Evolutionary conservation across 2,329 filamentous ascomycete species (phyloP), one percentile per base, ranked within the genome.

Genomic region (Epichloe sibirici): DNA sequence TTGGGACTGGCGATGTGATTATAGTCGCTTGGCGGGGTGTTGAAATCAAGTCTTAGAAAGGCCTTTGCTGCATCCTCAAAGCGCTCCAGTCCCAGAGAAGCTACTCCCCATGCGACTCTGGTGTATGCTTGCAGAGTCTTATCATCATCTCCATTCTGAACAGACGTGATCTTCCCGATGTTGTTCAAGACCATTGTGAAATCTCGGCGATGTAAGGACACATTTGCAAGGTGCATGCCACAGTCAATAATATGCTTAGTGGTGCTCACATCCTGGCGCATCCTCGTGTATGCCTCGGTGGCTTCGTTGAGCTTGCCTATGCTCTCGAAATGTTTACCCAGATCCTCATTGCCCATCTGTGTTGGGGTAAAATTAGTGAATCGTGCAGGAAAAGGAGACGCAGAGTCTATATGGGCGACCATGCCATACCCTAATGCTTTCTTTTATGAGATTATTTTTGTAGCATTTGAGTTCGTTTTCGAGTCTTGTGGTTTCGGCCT

Each of bases 381-480:
- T n/a, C 21, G 13, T 45, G 3, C 31, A 51, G 6, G 31, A 8
- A 15, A 44, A 42, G 11, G 17, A 43, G 28, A n/a, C n/a, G 13
- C 21, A 23, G 8, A 39, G 17, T 25, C 23, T 38, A 3, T 15
- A 43, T 37, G 11, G 21, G 23, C 6, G 31, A 45, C 12, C 48
- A 23, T 17, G 8, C 51, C 55, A 45, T 74, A 94, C 90, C 59
- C 90, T 73, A 62, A 97, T 95, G 71, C 90, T 96, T 71, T 98
- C 93, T 66, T 96, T 95, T 61, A 98, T 90, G 44, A 97, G 72
- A 62, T 97, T 98, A 65, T 96, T 95, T 70, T 93, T 95, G 69
- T 97, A 97, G 1, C 85, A 85, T 67, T 90, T 90, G 21, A 98
- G 74, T 67, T 97, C 89, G 15, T 78, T 73, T 64, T 96, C 89